phyloP scores from a whole-genome alignment of 2,329 filamentous ascomycete genomes.

The Phyllosticta citriasiana region DNA sequence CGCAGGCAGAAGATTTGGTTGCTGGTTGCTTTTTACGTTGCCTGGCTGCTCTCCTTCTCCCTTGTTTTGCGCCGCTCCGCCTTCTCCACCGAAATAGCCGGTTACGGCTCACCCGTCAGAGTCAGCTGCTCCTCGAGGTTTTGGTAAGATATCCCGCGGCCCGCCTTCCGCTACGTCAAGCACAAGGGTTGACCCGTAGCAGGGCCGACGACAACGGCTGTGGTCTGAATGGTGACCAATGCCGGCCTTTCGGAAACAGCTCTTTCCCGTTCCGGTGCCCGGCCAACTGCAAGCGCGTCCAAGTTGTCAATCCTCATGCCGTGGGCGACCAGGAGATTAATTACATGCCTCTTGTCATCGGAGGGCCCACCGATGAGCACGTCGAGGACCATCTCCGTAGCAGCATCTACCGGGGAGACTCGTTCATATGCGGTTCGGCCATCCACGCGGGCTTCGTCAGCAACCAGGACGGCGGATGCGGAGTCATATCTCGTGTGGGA shows the following conservation, averaged over 20 bases:
- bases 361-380: conserved; percentile 36
- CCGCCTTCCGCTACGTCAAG: background rate
- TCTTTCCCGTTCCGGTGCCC: conserved; percentile 67
- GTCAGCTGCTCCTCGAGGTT: conserved; percentile 60
- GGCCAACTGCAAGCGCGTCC: conserved; percentile 56
- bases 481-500: conserved; percentile 66
- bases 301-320: conserved; percentile 61
- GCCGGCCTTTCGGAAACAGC: conserved; percentile 62
- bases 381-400: conserved; percentile 29
- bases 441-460: conserved; percentile 74
- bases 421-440: conserved; percentile 75
- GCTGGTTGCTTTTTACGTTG: conserved; percentile 49
- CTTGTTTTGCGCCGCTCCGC: conserved; percentile 58
- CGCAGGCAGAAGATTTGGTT: conserved; percentile 49
- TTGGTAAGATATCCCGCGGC: conserved; percentile 41
- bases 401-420: conserved; percentile 75
- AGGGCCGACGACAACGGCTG: conserved; percentile 55
- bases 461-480: conserved; percentile 66
- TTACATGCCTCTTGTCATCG: conserved; percentile 46
- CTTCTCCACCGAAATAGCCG: conserved; percentile 50
- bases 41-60: conserved; percentile 62
- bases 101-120: conserved; percentile 55
- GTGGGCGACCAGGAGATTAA: conserved; percentile 58
- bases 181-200: background rate
- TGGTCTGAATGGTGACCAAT: conserved; percentile 63